Percentiles rank a stretch among this genome's conserved stretches.
These are phyloP conservation scores for Hortiboletus campestris DNA, from an alignment of 768 basidiomycete genomes.

Conservation along the genomic window DNA sequence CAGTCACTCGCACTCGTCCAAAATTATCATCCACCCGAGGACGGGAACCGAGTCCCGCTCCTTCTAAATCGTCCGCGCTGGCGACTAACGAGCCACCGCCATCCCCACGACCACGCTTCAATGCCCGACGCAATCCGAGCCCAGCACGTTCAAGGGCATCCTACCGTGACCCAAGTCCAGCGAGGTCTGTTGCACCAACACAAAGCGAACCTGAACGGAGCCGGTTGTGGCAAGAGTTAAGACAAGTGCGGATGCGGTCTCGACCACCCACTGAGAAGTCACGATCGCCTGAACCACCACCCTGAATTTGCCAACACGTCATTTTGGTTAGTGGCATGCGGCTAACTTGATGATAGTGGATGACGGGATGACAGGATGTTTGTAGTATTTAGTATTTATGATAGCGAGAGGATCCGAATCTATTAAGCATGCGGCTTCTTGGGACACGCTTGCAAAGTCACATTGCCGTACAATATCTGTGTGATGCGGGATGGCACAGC, in stretches of 20 bases:
- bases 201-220: constrained; percentile 41
- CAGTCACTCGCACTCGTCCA: constrained; percentile 24
- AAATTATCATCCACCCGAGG: constrained; percentile 28
- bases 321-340: constrained; percentile 10
- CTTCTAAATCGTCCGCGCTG: constrained; percentile 25
- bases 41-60: constrained; percentile 33
- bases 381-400: constrained; percentile 18
- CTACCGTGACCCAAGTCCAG: constrained; percentile 28
- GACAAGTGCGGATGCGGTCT: constrained; percentile 47
- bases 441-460: constrained; percentile 18
- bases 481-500: neutral
- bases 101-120: constrained; percentile 35
- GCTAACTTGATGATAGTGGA: constrained; percentile 8
- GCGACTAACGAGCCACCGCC: constrained; percentile 23
- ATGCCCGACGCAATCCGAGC: constrained; percentile 39
- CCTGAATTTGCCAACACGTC: constrained; percentile 26
- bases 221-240: constrained; percentile 55
- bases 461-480: neutral
- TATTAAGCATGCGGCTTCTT: constrained; percentile 15
- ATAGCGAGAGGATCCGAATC: constrained; percentile 12
- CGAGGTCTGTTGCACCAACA: constrained; percentile 26
- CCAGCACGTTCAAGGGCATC: constrained; percentile 36
- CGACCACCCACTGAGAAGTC: constrained; percentile 45
- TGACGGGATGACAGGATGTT: constrained; percentile 11
- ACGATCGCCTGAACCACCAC: constrained; percentile 38